Base-by-base conservation (phyloP, 169 alveolate species). In the Perkinsus chesapeaki region DNA sequence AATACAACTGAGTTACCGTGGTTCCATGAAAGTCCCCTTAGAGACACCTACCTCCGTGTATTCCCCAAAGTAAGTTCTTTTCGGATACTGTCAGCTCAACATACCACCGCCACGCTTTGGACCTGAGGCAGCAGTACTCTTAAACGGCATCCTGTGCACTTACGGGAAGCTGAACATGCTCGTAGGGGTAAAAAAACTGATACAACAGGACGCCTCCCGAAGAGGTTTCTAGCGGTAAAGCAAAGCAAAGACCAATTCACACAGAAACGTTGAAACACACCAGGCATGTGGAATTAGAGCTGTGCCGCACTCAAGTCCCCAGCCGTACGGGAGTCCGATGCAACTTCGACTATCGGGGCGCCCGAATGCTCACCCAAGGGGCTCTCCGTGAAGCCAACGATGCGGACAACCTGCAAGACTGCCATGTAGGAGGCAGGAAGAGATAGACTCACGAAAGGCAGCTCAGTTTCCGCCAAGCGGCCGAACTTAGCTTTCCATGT, bases 131-230 rank as follows among this genome's bases (percentile, higher is more conserved):
- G 27, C 36, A 60, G 12, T 34, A 0, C 12, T 20, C 12, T 5
- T 23, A 34, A 60, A 20, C 7, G 27, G 82, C 12, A 34, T 7
- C 12, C 7, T 60, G 31, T 27, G 7, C 31, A 60, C 82, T 60
- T 60, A 60, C 82, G 82, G 82, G 82, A 60, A 60, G 82, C 82
- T 60, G 82, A 60, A 60, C 82, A 60, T 60, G 82, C 31, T 60
- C n/a, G n/a, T n/a, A n/a, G n/a, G n/a, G n/a, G n/a, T n/a, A n/a
- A n/a, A n/a, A n/a, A n/a, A n/a, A n/a, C n/a, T n/a, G n/a, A n/a
- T n/a, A n/a, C n/a, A n/a, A n/a, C n/a, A n/a, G n/a, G n/a, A n/a
- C n/a, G n/a, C n/a, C n/a, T n/a, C n/a, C n/a, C n/a, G n/a, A n/a
- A n/a, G n/a, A n/a, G n/a, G n/a, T n/a, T n/a, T n/a, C 37, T 23